Evolutionary conservation across 345 rosid species (phyloP), one percentile per base, ranked within the genome.

Genomic region (Cochlearia excelsa): DNA sequence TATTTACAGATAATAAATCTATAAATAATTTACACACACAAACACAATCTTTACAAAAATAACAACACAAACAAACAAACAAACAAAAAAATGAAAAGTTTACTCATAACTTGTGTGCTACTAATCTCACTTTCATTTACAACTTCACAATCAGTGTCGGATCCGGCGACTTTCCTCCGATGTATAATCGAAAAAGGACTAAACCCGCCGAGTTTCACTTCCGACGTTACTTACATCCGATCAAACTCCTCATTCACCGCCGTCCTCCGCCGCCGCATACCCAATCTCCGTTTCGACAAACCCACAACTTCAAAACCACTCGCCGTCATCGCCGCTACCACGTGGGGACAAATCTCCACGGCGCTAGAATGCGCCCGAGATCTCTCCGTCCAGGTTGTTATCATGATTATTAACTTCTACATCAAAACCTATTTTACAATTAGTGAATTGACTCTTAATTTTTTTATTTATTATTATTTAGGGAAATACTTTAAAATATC

Each of bases 281-380:
- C 67, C 9, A 81, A 81, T 45, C 82, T 74, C 26, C 73, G 79
- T 39, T 78, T 74, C 68, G 58, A 63, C 35, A 59, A 60, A 43
- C 64, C 80, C 52, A 55, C 75, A 0, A 74, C 75, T 27, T 73
- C 80, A 6, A 78, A 76, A 66, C 85, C 85, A 3, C 3, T 75
- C 7, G 64, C 68, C 10, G 61, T 81, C 6, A 30, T 81, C 2
- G 30, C 77, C 2, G 72, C 76, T 3, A 5, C 34, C 9, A 41
- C 61, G 1, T 65, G 74, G 44, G 23, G 75, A 27, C 80, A 81
- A 31, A 63, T 76, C 40, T 68, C 39, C 33, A 72, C 81, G 2
- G 64, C 84, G 5, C 34, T 80, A 23, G 39, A 38, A 2, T 74
- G 82, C 26, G 67, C 66, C 65, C 0, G 51, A 62, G 26, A 42